Evolutionary conservation across 768 basidiomycete genomes (phyloP).

Genomic region (Lactifluus piperatus): DNA sequence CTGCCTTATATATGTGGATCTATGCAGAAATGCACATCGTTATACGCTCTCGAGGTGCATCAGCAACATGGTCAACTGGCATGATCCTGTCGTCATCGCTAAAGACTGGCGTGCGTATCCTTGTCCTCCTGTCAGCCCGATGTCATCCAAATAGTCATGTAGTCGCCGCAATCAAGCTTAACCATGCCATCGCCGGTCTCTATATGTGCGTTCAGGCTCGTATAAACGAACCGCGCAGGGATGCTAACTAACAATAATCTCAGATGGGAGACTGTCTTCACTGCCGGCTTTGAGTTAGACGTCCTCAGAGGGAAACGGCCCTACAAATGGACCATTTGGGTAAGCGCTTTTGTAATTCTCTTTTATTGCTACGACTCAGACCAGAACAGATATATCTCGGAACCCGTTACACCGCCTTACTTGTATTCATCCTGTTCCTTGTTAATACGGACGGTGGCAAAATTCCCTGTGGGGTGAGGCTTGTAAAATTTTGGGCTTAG

Average conservation of each 20-base stretch:
- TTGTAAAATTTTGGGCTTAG: neutral
- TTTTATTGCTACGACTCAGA: neutral
- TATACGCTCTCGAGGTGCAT: neutral
- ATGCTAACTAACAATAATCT: neutral
- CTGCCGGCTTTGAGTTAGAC: neutral
- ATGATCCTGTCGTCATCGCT: neutral
- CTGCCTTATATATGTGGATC: neutral
- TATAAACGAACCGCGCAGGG: neutral
- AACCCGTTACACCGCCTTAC: neutral
- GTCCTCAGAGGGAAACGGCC: slow-evolving; percentile 5
- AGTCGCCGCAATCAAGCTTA: neutral
- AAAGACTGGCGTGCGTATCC: slow-evolving; percentile 1
- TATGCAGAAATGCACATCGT: neutral
- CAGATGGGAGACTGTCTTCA: neutral
- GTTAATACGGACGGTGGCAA: neutral
- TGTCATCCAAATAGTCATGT: neutral
- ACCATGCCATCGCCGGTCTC: neutral
- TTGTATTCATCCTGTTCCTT: neutral
- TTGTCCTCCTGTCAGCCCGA: neutral
- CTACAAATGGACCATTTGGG: neutral
- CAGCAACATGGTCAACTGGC: slow-evolving; percentile 11
- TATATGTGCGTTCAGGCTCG: neutral
- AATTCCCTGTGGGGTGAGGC: neutral
- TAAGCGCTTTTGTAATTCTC: neutral
- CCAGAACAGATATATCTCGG: neutral